Evolutionary conservation across 2,329 filamentous ascomycete genomes (phyloP), one percentile per base, ranked within the genome.

Genomic region (Fusarium solani-melongenae): DNA sequence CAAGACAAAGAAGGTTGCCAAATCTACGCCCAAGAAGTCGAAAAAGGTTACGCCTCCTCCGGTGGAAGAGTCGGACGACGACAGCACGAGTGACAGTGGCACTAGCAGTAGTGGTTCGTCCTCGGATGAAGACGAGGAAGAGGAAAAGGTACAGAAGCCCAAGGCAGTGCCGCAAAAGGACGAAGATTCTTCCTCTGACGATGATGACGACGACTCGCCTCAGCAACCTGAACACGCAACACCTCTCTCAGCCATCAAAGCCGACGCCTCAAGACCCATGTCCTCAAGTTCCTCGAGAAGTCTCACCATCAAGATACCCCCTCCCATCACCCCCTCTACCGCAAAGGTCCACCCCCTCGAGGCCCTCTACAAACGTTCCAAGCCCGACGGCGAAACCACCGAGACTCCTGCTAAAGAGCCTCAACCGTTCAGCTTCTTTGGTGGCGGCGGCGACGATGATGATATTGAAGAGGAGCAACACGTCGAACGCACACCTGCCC

Each of bases 321-420:
- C 82, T 31, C 83, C 86, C 22, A 70, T 82, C 62, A 85, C 85
- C 7, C 84, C 88, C 1, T 81, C 83, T 59, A 85, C 88, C 71
- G 82, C 84, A 5, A 82, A 83, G 66, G 85, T 98, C 0, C 96
- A 98, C 76, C 96, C 96, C 0, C 88, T 98, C 2, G 95, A 98
- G 84, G 94, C 94, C 1, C 88, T 98, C 3, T 99, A 97, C 87
- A 98, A 98, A 84, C 90, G 90, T 6, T 83, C 89, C 33, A 88
- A 90, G 38, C 81, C 85, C 34, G 81, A 82, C 5, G 82, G 80
- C 69, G 74, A 84, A 77, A 59, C 82, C 72, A 29, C 84, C 76
- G 60, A 74, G 38, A 72, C 79, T 0, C 72, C 80, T 38, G 70
- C 77, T 67, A 69, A 85, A 77, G 74, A 88, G 84, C 68, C 89